Evolutionary conservation across 2,329 filamentous ascomycete species (phyloP).

Genomic region (Pseudocercospora pini-densiflorae): DNA sequence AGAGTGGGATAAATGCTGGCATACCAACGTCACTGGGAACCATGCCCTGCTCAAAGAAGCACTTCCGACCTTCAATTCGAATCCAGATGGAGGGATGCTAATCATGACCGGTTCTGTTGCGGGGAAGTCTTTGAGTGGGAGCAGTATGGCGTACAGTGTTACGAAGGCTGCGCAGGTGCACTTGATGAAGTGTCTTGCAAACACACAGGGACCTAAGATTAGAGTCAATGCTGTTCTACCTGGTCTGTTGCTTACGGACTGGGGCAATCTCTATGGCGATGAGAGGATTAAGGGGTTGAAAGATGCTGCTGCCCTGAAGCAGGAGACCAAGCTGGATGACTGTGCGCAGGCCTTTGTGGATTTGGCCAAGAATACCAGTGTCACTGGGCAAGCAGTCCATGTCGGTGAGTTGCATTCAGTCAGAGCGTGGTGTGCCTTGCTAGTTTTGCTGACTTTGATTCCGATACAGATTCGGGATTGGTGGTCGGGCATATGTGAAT

Average conservation of each 20-base stretch:
- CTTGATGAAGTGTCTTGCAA: constrained; percentile 67
- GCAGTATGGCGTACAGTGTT: constrained; percentile 72
- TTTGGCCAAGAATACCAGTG: constrained; percentile 58
- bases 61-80: constrained; percentile 62
- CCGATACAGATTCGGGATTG: constrained; percentile 23
- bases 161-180: constrained; percentile 76
- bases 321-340: constrained; percentile 58
- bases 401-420: constrained; percentile 40
- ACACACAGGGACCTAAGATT: constrained; percentile 65
- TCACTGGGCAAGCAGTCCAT: constrained; percentile 53
- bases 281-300: constrained; percentile 61
- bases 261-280: constrained; percentile 54
- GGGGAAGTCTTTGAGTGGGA: constrained; percentile 56
- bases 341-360: constrained; percentile 61
- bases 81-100: constrained; percentile 66
- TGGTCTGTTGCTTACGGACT: constrained; percentile 69
- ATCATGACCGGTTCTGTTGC: constrained; percentile 68
- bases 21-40: constrained; percentile 61
- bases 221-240: constrained; percentile 68
- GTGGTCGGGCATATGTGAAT: constrained; percentile 23
- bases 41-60: constrained; percentile 44
- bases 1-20: constrained; percentile 70
- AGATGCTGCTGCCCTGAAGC: constrained; percentile 64
- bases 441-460: background rate
- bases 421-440: no score